Evolutionary conservation across 768 basidiomycete genomes (phyloP).

Genomic region (Russula brevipes): DNA sequence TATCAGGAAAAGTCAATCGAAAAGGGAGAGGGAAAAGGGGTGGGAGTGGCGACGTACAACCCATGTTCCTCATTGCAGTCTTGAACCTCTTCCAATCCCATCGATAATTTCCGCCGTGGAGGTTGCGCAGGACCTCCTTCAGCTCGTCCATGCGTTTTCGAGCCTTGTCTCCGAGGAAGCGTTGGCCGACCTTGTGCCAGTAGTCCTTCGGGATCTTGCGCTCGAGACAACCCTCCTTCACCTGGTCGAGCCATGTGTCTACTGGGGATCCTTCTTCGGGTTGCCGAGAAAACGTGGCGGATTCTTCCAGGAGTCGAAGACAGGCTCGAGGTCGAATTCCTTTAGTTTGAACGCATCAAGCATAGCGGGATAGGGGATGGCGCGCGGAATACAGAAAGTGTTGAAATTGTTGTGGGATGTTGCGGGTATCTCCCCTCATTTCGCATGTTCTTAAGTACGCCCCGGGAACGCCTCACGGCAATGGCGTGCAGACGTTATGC

Average conservation of each 20-base stretch:
- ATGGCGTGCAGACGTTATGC: conserved; percentile 11
- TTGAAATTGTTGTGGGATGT: conserved; percentile 6
- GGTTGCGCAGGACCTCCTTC: conserved; percentile 65
- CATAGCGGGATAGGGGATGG: conserved; percentile 31
- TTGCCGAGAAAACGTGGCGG: conserved; percentile 65
- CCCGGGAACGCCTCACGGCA: conserved; percentile 16
- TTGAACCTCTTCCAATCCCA: conserved; percentile 85
- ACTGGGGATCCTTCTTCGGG: conserved; percentile 64
- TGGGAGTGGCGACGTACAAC: conserved; percentile 49
- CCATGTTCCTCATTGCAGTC: conserved; percentile 75
- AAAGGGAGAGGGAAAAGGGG: neutral
- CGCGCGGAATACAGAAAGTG: neutral
- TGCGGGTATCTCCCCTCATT: neutral
- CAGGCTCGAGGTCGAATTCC: conserved; percentile 65
- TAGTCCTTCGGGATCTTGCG: conserved; percentile 72
- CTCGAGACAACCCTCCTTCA: conserved; percentile 66
- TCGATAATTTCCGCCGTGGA: conserved; percentile 70
- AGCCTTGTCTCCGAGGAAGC: conserved; percentile 69
- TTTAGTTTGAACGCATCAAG: conserved; percentile 78
- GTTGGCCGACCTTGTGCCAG: conserved; percentile 78
- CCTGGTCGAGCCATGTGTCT: conserved; percentile 66
- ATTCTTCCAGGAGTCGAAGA: conserved; percentile 60
- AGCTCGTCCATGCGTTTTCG: conserved; percentile 62
- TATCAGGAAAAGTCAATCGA: conserved; percentile 28
- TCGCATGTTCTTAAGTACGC: conserved; percentile 9